Conservation (phyloP, 176 grass and related monocot genomes). For the Coix lacrymajobi region DNA sequence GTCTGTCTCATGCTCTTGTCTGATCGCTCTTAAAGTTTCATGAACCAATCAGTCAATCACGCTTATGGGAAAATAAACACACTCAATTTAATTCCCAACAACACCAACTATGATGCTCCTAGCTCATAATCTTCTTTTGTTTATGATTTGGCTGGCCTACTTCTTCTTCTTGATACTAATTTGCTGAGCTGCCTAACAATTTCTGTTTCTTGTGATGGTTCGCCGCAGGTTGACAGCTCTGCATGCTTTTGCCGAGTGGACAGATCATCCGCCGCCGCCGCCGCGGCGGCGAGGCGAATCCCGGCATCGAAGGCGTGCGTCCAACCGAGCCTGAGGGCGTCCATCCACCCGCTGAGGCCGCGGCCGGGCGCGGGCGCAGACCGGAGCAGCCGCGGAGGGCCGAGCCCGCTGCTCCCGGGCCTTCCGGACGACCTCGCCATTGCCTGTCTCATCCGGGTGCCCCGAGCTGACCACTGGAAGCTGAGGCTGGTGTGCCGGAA, state of each 20-base stretch:
- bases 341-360: slow-evolving; percentile 65
- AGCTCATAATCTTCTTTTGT: background rate
- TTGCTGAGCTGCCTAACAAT: background rate
- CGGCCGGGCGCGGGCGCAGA: background rate
- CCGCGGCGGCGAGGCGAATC: slow-evolving; percentile 14
- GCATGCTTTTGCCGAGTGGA: slow-evolving; percentile 67
- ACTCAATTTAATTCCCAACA: background rate
- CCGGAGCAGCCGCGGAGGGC: slow-evolving; percentile 13
- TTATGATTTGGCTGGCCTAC: background rate
- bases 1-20: slow-evolving; percentile 28
- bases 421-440: slow-evolving; percentile 80
- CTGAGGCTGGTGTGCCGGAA: slow-evolving; percentile 59
- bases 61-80: background rate
- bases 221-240: slow-evolving; percentile 55
- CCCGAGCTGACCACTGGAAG: slow-evolving; percentile 53
- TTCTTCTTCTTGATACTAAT: background rate
- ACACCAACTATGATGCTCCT: background rate
- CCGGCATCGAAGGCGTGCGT: slow-evolving; percentile 42
- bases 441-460: slow-evolving; percentile 66
- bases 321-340: slow-evolving; percentile 50
- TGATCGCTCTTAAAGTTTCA: slow-evolving; percentile 4
- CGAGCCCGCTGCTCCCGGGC: slow-evolving; percentile 52
- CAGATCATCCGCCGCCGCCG: slow-evolving; percentile 26
- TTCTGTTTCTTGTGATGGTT: slow-evolving; percentile 14
- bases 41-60: background rate